A percentile compares a stretch with the other conserved stretches of the same genome.
These are phyloP conservation scores for Saccharomycopsis sp. DNA, from an alignment of 805 yeast species.

Conservation along the genomic window DNA sequence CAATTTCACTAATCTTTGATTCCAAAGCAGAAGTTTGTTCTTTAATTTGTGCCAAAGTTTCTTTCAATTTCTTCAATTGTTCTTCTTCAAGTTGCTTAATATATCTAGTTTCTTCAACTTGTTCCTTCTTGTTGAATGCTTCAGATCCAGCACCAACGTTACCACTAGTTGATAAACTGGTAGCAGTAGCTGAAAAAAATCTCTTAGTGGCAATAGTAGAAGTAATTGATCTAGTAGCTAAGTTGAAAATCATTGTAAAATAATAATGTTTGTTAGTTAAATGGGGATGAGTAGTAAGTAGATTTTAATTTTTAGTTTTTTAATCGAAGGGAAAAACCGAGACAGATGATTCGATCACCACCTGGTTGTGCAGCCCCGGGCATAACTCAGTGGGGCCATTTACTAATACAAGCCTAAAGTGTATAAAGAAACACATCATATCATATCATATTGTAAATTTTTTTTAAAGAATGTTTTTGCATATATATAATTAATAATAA, in stretches of 20 bases:
- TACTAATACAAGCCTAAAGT: too few species aligned
- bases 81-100: slow-evolving; percentile 21
- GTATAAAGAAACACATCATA: too few species aligned
- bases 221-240: slow-evolving; percentile 10
- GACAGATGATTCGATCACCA: too few species aligned
- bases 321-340: too few species aligned
- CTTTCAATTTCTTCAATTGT: slow-evolving; percentile 20
- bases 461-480: too few species aligned
- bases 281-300: too few species aligned
- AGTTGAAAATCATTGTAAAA: slow-evolving; percentile 16
- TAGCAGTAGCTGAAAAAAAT: slow-evolving; percentile 2
- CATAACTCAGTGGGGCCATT: too few species aligned
- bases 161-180: slow-evolving; percentile 18
- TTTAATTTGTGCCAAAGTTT: slow-evolving; percentile 19
- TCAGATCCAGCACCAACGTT: slow-evolving; percentile 19
- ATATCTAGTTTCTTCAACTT: slow-evolving; percentile 20
- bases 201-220: slow-evolving; percentile 5
- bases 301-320: too few species aligned
- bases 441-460: too few species aligned
- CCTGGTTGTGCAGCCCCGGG: background rate
- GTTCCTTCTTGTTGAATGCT: slow-evolving; percentile 21
- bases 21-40: slow-evolving; percentile 19
- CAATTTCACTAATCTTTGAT: slow-evolving; percentile 13
- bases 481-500: too few species aligned
- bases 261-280: background rate